Base-by-base conservation (phyloP, 768 basidiomycete genomes). In the Pisolithus sp. region DNA sequence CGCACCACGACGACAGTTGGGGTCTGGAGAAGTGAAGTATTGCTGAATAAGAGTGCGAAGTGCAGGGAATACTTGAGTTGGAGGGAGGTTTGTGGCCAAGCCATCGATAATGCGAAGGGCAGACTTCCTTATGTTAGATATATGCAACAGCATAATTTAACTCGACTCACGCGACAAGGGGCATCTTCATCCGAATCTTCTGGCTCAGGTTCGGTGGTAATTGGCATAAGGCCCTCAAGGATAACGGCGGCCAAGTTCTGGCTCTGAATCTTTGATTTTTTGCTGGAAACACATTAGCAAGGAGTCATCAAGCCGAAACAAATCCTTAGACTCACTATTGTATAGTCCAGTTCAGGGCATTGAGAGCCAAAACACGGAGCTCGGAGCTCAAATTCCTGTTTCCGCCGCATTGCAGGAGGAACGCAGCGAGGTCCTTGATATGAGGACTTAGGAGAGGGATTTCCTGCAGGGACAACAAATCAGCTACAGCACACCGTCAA, bases 301-400 rank as follows among this genome's bases (percentile, higher is more conserved):
- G 40, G n/a, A 18, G 18, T 24, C 18, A n/a, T 6, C 9, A 34
- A 37, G 17, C 34, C 42, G 12, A 28, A 18, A 4, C 1, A 7
- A 72, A 45, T 1, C 17, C 8, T 7, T 7, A n/a, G 30, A 8
- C 86, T 60, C 62, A 85, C 93, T 98, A 98, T 76, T 94, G 88
- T 49, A 98, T 86, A 7, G 93, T 92, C 94, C 94, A 98, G 63
- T 92, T 89, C 8, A 99, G 81, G 7, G 90, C 88, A 62, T 97
- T 98, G 37, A 99, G 79, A 9, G 89, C 85, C 59, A 96, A 85
- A 53, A 93, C 81, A 52, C 96, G 87, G 53, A 96, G 81, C 48
- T 89, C 92, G 45, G 72, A 69, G 42, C 90, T 89, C 61, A 85
- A 83, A 10, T 73, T 70, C 56, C 77, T 79, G 74, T 95, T 93